Base-by-base conservation (phyloP, 1,284 basidiomycete genomes). In the Ganoderma boninense region DNA sequence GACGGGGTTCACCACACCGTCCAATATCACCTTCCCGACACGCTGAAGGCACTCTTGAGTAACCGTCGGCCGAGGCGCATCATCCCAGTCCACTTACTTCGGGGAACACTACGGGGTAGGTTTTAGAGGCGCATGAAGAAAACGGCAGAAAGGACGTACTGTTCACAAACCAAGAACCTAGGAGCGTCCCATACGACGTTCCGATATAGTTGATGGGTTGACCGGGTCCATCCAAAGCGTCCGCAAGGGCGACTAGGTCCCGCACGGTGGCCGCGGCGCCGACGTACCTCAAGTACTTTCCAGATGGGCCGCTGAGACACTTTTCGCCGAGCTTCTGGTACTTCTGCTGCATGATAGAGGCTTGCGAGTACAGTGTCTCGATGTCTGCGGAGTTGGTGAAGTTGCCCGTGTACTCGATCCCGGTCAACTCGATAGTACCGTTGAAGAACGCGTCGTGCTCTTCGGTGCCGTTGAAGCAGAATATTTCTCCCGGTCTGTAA, bases 241-340 rank as follows among this genome's bases (percentile, higher is more conserved):
- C 75, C 40, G 71, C 73, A 3, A 76, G 38, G 3, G 71, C 71
- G 40, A 70, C 69, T 38, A 75, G 32, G 57, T 75, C 74, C 63
- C 74, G 71, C 20, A 54, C 71, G 7, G 70, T 75, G 4, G 74
- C 74, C 4, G 74, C 66, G 2, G 71, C 72, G 5, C 74, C 74
- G 18, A 75, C 59, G n/a, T 75, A 75, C 52, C 64, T 62, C 18
- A 74, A 46, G 29, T 61, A 69, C 38, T 64, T 54, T 2, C 67
- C 70, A 8, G 29, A 49, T 5, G 57, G 60, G n/a, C 63, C 49
- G 10, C 69, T 20, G 13, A 67, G 42, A 57, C 72, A 73, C n/a
- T 67, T 61, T 26, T 67, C 18, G 16, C 57, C 71, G 8, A 72
- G 54, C 11, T 66, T 67, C 42, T 70, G 54, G 62, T 70, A 74